A percentile compares a stretch with the other conserved stretches of the same genome.
phyloP scores from a whole-genome alignment of 768 basidiomycete genomes.

The Gelatoporia subvermispora region DNA sequence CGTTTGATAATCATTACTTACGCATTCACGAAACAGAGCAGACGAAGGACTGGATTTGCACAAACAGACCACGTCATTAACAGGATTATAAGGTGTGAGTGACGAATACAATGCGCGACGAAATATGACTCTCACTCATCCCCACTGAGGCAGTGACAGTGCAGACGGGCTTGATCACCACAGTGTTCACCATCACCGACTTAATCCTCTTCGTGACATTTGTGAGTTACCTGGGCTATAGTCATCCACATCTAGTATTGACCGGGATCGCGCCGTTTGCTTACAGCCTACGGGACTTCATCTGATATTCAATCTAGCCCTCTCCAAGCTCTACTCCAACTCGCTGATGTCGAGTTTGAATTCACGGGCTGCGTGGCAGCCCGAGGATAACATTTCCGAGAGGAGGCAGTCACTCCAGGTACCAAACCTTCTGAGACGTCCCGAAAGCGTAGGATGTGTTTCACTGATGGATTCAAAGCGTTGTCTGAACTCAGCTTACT shows the following conservation, averaged over 20 bases:
- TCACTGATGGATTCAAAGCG: no score
- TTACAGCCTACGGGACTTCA: conserved; percentile 22
- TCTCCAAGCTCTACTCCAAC: conserved; percentile 36
- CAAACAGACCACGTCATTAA: conserved; percentile 34
- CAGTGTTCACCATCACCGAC: conserved; percentile 25
- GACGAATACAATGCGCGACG: not conserved
- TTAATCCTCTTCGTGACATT: conserved; percentile 22
- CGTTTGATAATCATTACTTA: not conserved
- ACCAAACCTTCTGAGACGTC: no score
- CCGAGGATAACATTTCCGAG: no score
- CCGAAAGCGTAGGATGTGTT: no score
- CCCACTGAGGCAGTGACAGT: conserved; percentile 23
- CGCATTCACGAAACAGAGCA: conserved; percentile 18
- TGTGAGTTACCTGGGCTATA: conserved; percentile 5
- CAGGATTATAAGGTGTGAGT: conserved; percentile 31
- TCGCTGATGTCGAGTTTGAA: conserved; percentile 35
- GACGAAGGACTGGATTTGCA: conserved; percentile 33
- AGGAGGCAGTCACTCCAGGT: no score
- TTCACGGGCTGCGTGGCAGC: conserved; percentile 28
- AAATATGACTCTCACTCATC: not conserved
- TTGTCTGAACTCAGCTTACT: no score
- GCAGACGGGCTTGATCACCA: conserved; percentile 27
- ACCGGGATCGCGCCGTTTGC: no score
- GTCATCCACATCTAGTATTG: not conserved
- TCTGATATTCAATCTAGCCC: conserved; percentile 31